Evolutionary conservation across 208 protist genomes (phyloP).

Genomic region (Trypanosoma melophagium): DNA sequence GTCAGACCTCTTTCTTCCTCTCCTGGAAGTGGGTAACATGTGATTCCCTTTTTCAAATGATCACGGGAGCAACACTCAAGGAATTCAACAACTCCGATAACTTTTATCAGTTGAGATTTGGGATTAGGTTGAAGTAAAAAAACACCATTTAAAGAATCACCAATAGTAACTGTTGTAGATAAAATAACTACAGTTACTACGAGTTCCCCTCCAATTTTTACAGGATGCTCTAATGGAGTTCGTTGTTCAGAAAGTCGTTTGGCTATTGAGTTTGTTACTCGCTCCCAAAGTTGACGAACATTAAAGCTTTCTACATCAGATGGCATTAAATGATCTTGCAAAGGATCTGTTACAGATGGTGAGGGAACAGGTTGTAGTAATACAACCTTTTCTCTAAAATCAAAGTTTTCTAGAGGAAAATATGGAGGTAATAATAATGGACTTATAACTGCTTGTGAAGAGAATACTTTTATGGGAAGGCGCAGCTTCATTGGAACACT

Average conservation of each 20-base stretch:
- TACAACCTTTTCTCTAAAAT: conserved; percentile 33
- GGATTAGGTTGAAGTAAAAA: conserved; percentile 17
- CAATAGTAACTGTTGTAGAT: conserved; percentile 40
- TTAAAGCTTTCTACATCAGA: conserved; percentile 34
- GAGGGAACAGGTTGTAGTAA: conserved; percentile 34
- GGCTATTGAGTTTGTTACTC: conserved; percentile 20
- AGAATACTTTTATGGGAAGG: conserved; percentile 22
- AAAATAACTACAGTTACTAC: conserved; percentile 31
- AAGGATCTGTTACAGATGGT: conserved; percentile 33
- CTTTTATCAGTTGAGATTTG: conserved; percentile 21
- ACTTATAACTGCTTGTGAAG: conserved; percentile 11
- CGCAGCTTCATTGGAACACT: conserved; percentile 1
- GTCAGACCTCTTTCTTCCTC: conserved; percentile 11
- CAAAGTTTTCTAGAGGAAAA: conserved; percentile 38
- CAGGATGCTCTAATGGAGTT: conserved; percentile 32
- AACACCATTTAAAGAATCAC: conserved; percentile 38
- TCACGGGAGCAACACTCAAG: conserved; percentile 33
- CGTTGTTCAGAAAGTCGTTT: conserved; percentile 23
- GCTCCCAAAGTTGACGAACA: conserved; percentile 15
- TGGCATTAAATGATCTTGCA: conserved; percentile 27
- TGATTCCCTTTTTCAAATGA: conserved; percentile 9
- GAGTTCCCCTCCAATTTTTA: conserved; percentile 27
- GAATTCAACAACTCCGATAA: conserved; percentile 27
- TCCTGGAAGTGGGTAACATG: conserved; percentile 16
- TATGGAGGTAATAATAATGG: conserved; percentile 21